Base-by-base conservation (phyloP, 345 rosid species). In the Euphorbia peplus region DNA sequence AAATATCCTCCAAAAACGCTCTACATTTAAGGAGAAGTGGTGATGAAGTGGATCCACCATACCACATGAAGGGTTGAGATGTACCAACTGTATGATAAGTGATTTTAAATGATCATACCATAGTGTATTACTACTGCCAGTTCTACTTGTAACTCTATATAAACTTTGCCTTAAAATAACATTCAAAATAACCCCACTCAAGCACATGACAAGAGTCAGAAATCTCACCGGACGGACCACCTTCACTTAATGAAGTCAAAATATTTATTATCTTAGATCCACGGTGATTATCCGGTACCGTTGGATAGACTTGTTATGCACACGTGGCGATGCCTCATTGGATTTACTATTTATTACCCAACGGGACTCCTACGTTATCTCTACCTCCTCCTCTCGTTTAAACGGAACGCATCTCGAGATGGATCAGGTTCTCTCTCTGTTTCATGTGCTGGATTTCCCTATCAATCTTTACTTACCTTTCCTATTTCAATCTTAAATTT, bases 131-230 rank as follows among this genome's bases (percentile, higher is more conserved):
- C 6, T 39, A 35, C n/a, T 35, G 52, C 52, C 16, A 12, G n/a
- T 47, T 47, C 3, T 46, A 46, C n/a, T 46, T 50, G n/a, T n/a
- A 50, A 55, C 19, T 56, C 10, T 16, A 0, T 37, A 69, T 13
- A 14, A 47, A 47, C 51, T 46, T 46, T 46, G 51, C n/a, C 5
- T 25, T 2, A 5, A 52, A 61, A 70, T 30, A 24, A 41, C 73
- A 67, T 50, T 25, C 53, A 26, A 9, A 24, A 63, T n/a, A 72
- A 62, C 70, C 81, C 83, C 75, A 41, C 51, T 66, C 84, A n/a
- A n/a, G n/a, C n/a, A 86, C 85, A 78, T 79, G 86, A 83, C 86
- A 77, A 47, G 68, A 37, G 87, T 83, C 85, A 82, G 88, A 79
- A 42, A 79, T 63, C 81, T 66, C 83, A 80, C 56, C 76, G 39